Percentiles rank a stretch among this genome's conserved stretches.
phyloP scores from a whole-genome alignment of 2,329 filamentous ascomycete genomes.

The Colletotrichum sp. region DNA sequence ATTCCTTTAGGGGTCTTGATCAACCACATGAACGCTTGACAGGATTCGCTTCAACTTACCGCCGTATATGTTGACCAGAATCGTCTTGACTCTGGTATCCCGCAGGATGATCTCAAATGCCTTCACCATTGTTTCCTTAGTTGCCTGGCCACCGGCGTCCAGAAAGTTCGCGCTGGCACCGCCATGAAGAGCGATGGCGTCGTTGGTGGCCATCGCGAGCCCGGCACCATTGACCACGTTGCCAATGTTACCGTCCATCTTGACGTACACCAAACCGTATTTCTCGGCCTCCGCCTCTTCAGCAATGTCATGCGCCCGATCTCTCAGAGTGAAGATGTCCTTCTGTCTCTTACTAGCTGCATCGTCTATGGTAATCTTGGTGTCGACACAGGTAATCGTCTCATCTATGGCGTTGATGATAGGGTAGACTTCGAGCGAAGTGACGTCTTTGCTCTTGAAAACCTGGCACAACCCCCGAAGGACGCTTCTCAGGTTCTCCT shows the following conservation, averaged over 20 bases:
- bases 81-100: conserved; percentile 73
- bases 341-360: conserved; percentile 46
- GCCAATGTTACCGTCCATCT: conserved; percentile 68
- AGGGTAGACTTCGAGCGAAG: conserved; percentile 46
- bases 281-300: conserved; percentile 48
- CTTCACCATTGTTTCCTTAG: conserved; percentile 77
- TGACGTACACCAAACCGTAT: conserved; percentile 81
- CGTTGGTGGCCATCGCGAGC: conserved; percentile 89
- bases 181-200: conserved; percentile 72
- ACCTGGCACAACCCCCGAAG: conserved; percentile 31
- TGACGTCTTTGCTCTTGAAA: conserved; percentile 53
- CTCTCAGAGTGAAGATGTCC: conserved; percentile 42
- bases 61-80: conserved; percentile 64
- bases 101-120: conserved; percentile 76
- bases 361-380: conserved; percentile 54
- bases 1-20: conserved; percentile 38
- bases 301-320: conserved; percentile 34
- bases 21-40: accelerated
- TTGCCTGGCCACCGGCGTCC: conserved; percentile 90
- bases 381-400: conserved; percentile 35
- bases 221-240: conserved; percentile 90
- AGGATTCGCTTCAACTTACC: conserved; percentile 26
- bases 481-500: conserved; percentile 4
- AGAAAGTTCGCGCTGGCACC: conserved; percentile 83
- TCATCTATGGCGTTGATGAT: conserved; percentile 34